A percentile compares a stretch with the other conserved stretches of the same genome.
Evolutionary conservation across 495 filamentous ascomycete genomes (phyloP).

Genomic region (Penicillium simplicissimum): DNA sequence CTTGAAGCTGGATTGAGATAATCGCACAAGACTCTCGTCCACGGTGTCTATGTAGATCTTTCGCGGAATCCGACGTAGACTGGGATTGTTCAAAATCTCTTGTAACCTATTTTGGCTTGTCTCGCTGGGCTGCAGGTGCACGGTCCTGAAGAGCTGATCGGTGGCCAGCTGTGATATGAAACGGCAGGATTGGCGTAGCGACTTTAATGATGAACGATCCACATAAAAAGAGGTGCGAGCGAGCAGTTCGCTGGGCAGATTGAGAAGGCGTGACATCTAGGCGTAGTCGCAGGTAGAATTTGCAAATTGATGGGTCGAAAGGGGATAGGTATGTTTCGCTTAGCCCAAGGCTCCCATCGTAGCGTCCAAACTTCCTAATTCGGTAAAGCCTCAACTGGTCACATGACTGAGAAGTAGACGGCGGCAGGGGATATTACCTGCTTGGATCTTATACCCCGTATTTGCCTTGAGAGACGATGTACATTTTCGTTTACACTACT

Average conservation of each 20-base stretch:
- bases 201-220: slow-evolving; percentile 9
- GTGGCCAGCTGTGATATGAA: slow-evolving; percentile 16
- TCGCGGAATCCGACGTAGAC: slow-evolving; percentile 11
- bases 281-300: slow-evolving; percentile 9
- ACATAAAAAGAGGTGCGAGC: slow-evolving; percentile 5
- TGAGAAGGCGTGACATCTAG: slow-evolving; percentile 10
- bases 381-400: slow-evolving; percentile 11
- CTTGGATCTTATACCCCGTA: background rate
- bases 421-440: slow-evolving; percentile 2
- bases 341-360: slow-evolving; percentile 9
- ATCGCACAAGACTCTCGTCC: slow-evolving; percentile 12
- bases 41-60: slow-evolving; percentile 15
- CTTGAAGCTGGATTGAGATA: slow-evolving; percentile 11
- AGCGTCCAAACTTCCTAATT: slow-evolving; percentile 11
- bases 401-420: slow-evolving; percentile 11
- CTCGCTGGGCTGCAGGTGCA: slow-evolving; percentile 7
- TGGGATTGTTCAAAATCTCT: slow-evolving; percentile 13
- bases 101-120: slow-evolving; percentile 12
- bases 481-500: slow-evolving; percentile 6
- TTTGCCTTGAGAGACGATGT: slow-evolving; percentile 11
- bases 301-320: slow-evolving; percentile 12
- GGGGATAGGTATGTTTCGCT: slow-evolving; percentile 7
- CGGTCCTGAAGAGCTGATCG: slow-evolving; percentile 14
- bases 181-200: slow-evolving; percentile 11
- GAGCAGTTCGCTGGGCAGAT: slow-evolving; percentile 7